A percentile compares a stretch with the other conserved stretches of the same genome.
Conservation (phyloP, 192 early-diverging fungal genomes). For the Coemansia reversa region DNA sequence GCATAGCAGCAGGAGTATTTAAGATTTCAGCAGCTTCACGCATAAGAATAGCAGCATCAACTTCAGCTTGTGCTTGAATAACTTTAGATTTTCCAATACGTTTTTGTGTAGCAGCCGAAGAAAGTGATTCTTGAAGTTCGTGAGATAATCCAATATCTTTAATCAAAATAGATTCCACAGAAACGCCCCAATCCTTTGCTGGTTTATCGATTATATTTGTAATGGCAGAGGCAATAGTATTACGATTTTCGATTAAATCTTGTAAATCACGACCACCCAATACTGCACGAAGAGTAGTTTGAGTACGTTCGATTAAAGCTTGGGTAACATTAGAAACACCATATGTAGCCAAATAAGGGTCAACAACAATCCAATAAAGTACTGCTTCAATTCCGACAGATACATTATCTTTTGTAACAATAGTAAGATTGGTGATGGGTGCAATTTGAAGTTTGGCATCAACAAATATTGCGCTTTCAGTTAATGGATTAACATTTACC, state of each 20-base stretch:
- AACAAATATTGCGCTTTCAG: conserved; percentile 42
- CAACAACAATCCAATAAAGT: conserved; percentile 79
- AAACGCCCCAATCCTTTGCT: conserved; percentile 77
- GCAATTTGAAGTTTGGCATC: conserved; percentile 67
- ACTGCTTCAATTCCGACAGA: conserved; percentile 82
- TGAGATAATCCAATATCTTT: conserved; percentile 77
- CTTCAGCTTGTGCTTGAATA: conserved; percentile 85
- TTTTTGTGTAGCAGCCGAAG: conserved; percentile 85
- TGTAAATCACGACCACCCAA: conserved; percentile 81
- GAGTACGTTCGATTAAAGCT: conserved; percentile 83
- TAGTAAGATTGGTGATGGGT: conserved; percentile 65
- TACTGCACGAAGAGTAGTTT: conserved; percentile 85
- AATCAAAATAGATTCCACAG: conserved; percentile 78
- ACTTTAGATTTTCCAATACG: conserved; percentile 89
- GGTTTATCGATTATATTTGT: conserved; percentile 77
- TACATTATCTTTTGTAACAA: conserved; percentile 93
- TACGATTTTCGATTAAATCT: conserved; percentile 87
- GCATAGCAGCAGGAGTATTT: conserved; percentile 77
- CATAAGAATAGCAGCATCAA: conserved; percentile 88
- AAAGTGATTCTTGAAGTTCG: conserved; percentile 79
- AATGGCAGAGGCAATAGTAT: conserved; percentile 83
- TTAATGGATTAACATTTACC: conserved; percentile 54
- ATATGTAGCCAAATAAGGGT: conserved; percentile 78
- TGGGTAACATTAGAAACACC: conserved; percentile 77
- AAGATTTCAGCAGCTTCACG: conserved; percentile 90